phyloP scores from a whole-genome alignment of 139 green algal species.

The Coccomyxa sp. region DNA sequence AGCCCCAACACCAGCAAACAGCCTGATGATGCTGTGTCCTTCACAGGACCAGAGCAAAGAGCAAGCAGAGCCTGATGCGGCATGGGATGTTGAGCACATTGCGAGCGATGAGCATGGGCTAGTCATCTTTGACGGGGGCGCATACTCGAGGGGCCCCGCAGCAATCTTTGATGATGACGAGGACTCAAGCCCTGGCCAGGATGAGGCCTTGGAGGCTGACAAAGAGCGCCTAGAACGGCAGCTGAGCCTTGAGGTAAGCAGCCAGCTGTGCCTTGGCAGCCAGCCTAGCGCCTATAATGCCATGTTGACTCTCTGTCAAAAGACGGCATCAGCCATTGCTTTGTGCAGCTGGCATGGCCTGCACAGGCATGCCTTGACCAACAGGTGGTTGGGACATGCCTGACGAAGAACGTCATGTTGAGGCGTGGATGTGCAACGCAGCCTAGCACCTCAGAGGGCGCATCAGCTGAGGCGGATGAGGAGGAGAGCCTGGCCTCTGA shows the following conservation, averaged over 20 bases:
- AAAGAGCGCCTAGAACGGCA: not conserved
- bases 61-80: not conserved
- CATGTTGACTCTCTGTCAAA: not conserved
- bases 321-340: not conserved
- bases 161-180: not conserved
- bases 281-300: not conserved
- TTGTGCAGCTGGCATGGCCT: too few relatives aligned
- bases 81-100: conserved; percentile 28
- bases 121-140: conserved; percentile 45
- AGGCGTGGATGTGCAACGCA: not conserved
- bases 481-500: not conserved
- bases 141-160: conserved; percentile 29
- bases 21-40: too few relatives aligned
- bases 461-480: conserved; percentile 9
- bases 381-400: not conserved
- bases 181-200: not conserved
- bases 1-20: not conserved
- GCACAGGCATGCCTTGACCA: not conserved
- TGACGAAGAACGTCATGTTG: too few relatives aligned
- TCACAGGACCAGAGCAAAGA: too few relatives aligned
- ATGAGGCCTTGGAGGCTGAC: not conserved
- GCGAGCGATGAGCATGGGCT: conserved; percentile 24
- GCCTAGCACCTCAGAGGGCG: not conserved
- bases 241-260: not conserved
- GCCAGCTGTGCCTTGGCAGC: not conserved